Evolutionary conservation across 2,329 filamentous ascomycete genomes (phyloP).

Genomic region (Arthrobotrys iridis): DNA sequence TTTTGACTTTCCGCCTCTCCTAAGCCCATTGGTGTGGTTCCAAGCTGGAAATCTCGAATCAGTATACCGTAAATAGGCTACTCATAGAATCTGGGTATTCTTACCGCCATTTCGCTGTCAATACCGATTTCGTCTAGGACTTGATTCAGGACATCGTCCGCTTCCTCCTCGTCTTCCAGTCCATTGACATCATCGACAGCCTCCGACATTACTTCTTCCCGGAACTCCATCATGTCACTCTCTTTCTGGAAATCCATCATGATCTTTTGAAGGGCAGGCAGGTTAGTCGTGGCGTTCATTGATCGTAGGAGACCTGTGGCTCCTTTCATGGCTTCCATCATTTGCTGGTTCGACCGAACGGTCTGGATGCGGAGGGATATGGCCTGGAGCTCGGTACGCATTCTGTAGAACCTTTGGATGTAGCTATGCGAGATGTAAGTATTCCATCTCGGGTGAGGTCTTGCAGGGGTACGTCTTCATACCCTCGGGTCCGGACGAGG

Average conservation of each 20-base stretch:
- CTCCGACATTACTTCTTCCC: slow-evolving; percentile 99
- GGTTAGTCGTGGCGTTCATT: slow-evolving; percentile 98
- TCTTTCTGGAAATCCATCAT: slow-evolving; percentile 99
- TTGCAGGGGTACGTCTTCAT: slow-evolving; percentile 28
- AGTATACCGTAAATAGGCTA: slow-evolving; percentile 42
- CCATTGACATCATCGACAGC: slow-evolving; percentile 97
- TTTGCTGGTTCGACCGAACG: slow-evolving; percentile 97
- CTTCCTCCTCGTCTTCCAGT: slow-evolving; percentile 86
- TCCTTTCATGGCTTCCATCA: slow-evolving; percentile 99
- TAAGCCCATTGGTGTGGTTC: slow-evolving; percentile 86
- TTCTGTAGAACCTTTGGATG: slow-evolving; percentile 97
- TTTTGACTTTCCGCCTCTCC: slow-evolving; percentile 74
- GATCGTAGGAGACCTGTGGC: slow-evolving; percentile 90
- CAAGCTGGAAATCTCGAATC: slow-evolving; percentile 70
- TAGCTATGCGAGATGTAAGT: slow-evolving; percentile 69
- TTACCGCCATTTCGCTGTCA: slow-evolving; percentile 86
- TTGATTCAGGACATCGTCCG: slow-evolving; percentile 95
- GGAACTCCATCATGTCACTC: slow-evolving; percentile 99
- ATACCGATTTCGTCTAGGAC: slow-evolving; percentile 97
- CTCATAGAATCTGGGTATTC: slow-evolving; percentile 61
- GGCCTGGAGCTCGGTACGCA: slow-evolving; percentile 96
- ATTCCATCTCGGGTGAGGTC: neutral
- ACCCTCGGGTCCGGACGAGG: slow-evolving; percentile 87
- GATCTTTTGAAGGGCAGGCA: slow-evolving; percentile 92
- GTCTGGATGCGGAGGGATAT: slow-evolving; percentile 96